These are phyloP conservation scores for Alloteropsis semialata DNA, from an alignment of 176 grass and related monocot genomes.

Conservation along the genomic window DNA sequence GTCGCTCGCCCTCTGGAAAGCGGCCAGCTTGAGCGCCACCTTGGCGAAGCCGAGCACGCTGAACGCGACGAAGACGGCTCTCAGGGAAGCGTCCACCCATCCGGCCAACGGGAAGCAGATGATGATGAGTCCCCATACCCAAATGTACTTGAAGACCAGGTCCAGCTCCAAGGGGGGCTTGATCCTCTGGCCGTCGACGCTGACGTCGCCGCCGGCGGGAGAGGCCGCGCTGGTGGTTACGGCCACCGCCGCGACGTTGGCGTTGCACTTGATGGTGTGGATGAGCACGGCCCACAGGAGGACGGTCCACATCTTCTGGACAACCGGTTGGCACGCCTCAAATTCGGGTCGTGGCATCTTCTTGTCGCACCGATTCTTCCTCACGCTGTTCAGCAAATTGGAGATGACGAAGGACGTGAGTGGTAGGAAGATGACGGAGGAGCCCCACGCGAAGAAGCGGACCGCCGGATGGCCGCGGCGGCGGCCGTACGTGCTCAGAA, in stretches of 20 bases:
- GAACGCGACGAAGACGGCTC: background rate
- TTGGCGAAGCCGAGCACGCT: constrained; percentile 3
- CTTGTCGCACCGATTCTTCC: too few relatives aligned
- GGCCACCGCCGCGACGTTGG: background rate
- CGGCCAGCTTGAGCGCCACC: constrained; percentile 3
- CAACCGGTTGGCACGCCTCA: too few relatives aligned
- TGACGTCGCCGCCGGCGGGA: background rate
- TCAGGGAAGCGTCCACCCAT: accelerated
- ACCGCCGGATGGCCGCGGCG: background rate
- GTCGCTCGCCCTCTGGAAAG: background rate
- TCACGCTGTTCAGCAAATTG: background rate
- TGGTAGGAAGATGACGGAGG: background rate
- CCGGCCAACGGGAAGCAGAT: background rate
- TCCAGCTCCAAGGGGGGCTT: too few relatives aligned
- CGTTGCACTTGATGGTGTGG: constrained; percentile 6
- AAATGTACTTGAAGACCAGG: background rate
- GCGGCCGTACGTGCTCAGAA: background rate
- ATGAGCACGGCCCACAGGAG: constrained; percentile 21
- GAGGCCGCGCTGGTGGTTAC: background rate
- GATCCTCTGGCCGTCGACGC: constrained; percentile 10
- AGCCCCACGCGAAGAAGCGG: background rate
- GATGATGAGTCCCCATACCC: background rate
- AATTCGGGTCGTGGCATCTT: too few relatives aligned
- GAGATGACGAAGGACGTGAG: background rate
- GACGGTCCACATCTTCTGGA: constrained; percentile 13